These are phyloP conservation scores for Arachis monticola DNA, from an alignment of 331 rosid genomes.

Conservation along the genomic window DNA sequence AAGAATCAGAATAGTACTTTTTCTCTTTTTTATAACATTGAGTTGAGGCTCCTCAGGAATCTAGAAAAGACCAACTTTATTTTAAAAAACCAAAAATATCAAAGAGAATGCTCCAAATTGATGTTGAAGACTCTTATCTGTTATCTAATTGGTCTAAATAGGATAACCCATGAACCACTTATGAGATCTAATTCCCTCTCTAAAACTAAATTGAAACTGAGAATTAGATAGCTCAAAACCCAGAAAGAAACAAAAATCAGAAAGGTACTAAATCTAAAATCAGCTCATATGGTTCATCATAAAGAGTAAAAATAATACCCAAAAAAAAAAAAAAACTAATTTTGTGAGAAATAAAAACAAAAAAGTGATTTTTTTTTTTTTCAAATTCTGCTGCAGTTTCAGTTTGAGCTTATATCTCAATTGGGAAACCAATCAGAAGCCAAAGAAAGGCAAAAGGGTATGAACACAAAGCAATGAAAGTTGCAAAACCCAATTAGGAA, in stretches of 20 bases:
- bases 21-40: conserved; percentile 32
- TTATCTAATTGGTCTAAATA: conserved; percentile 35
- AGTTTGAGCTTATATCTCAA: conserved; percentile 45
- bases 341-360: conserved; percentile 30
- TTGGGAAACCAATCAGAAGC: conserved; percentile 45
- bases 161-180: conserved; percentile 37
- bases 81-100: conserved; percentile 32
- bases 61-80: conserved; percentile 65
- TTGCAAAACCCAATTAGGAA: conserved; percentile 49
- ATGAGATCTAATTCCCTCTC: conserved; percentile 46
- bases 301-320: background rate
- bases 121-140: conserved; percentile 37
- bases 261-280: conserved; percentile 24
- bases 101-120: conserved; percentile 41
- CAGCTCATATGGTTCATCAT: background rate
- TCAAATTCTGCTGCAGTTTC: conserved; percentile 34
- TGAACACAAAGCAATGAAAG: conserved; percentile 36
- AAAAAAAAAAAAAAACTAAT: background rate
- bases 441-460: conserved; percentile 11
- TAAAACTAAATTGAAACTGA: conserved; percentile 29
- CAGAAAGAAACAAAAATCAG: background rate
- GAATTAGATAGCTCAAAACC: conserved; percentile 24
- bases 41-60: conserved; percentile 59
- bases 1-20: conserved; percentile 74
- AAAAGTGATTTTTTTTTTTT: conserved; percentile 7